Evolutionary conservation across 805 yeast genomes (phyloP).

Genomic region (Yamadazyma insecticola): DNA sequence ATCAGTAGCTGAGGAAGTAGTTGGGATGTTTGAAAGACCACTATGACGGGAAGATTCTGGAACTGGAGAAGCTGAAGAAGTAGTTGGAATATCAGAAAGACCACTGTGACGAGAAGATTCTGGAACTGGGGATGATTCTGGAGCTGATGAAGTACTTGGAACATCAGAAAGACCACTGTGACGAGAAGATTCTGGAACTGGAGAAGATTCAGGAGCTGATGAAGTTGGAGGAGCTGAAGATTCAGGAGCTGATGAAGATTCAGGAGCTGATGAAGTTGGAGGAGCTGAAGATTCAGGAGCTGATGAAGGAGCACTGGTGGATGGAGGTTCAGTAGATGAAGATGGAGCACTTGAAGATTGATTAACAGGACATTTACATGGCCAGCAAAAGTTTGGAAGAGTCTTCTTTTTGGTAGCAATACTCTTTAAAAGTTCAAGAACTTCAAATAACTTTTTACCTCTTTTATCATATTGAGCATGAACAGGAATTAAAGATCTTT

Average conservation of each 20-base stretch:
- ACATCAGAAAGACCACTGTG: neutral
- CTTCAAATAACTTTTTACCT: no score
- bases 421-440: slow-evolving; percentile 2
- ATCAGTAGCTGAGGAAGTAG: neutral
- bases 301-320: slow-evolving; percentile 1
- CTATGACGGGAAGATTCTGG: neutral
- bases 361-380: slow-evolving; percentile 8
- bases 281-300: neutral
- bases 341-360: neutral
- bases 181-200: neutral
- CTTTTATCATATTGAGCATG: slow-evolving; percentile 3
- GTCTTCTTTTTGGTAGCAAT: slow-evolving; percentile 4
- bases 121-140: neutral
- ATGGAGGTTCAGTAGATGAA: neutral
- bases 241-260: neutral
- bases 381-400: slow-evolving; percentile 11
- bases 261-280: slow-evolving; percentile 1
- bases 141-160: neutral
- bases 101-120: neutral
- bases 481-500: slow-evolving; percentile 1
- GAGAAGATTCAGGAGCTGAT: slow-evolving; percentile 1
- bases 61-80: neutral
- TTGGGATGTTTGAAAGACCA: slow-evolving; percentile 1
- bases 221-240: neutral
- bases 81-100: neutral